Evolutionary conservation across 164 flowering plant species (phyloP), one percentile per base, ranked within the genome.

Genomic region (Euptelea pleiosperma): DNA sequence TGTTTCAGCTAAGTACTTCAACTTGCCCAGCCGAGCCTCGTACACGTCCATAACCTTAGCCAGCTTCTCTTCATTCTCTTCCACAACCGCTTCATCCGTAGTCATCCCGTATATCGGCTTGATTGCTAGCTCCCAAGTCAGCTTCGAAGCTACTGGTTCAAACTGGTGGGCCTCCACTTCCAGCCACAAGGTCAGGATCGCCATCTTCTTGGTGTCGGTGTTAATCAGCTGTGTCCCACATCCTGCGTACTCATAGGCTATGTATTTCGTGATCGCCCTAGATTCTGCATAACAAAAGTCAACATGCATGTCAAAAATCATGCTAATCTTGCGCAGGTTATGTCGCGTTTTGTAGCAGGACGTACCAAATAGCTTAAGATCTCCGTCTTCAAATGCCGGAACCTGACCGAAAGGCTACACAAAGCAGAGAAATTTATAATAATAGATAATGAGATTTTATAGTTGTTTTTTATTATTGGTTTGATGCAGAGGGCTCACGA

Each of bases 321-420:
- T n/a, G n/a, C n/a, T n/a, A n/a, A n/a, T n/a, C n/a, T n/a, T n/a
- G n/a, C n/a, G n/a, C n/a, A n/a, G n/a, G n/a, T n/a, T n/a, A n/a
- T n/a, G n/a, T n/a, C n/a, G n/a, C n/a, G n/a, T n/a, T n/a, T n/a
- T n/a, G n/a, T n/a, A 52, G 33, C 5, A 18, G 14, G 4, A 18
- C 33, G 9, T 43, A 65, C 63, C 65, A 16, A 66, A 54, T 5
- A 60, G 50, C 31, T 53, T 65, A 15, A 64, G 40, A 41, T 68
- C 73, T 58, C 73, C 70, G 18, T 71, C 73, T 46, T 75, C 61
- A 33, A 37, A 60, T 0, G 66, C 76, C 4, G 79, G 79, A 57
- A 69, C 61, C 28, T 72, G 50, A 19, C 76, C 77, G 26, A 75
- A 75, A 0, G 75, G 76, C 79, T 75, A 26, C 35, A 31, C 22